phyloP scores from a whole-genome alignment of 495 filamentous ascomycete species.

The Daldinia childiae region DNA sequence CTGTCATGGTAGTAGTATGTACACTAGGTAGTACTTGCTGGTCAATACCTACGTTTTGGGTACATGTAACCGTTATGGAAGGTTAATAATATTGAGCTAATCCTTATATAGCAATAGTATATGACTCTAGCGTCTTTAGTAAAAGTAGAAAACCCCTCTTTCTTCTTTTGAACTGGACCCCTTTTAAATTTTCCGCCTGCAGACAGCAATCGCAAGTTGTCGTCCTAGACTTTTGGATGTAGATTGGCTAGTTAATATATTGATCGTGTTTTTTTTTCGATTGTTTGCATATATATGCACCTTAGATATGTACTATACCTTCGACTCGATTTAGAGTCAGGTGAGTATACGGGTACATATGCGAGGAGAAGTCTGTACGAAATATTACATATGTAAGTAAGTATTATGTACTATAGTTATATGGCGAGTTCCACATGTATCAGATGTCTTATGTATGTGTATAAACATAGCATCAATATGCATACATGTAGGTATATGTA shows the following conservation, averaged over 20 bases:
- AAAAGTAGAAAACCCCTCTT: constrained; percentile 30
- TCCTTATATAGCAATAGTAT: constrained; percentile 22
- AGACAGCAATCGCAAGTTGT: background rate
- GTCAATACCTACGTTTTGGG: constrained; percentile 21
- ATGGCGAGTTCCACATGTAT: background rate
- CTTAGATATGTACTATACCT: too few species aligned
- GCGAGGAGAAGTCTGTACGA: background rate
- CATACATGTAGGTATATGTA: background rate
- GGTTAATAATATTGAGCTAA: constrained; percentile 8
- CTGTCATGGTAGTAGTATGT: background rate
- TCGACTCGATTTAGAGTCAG: too few species aligned
- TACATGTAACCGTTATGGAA: constrained; percentile 29
- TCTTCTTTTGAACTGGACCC: constrained; percentile 14
- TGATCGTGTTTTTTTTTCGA: background rate
- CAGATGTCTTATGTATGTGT: background rate
- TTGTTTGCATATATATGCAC: background rate
- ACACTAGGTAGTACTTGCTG: background rate
- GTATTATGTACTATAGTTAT: background rate
- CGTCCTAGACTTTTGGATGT: background rate
- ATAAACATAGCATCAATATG: constrained; percentile 3
- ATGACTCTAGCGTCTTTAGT: constrained; percentile 14
- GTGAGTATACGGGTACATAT: background rate
- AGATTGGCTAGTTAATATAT: background rate
- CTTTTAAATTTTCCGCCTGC: constrained; percentile 24
- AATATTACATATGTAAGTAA: background rate